Evolutionary conservation across 2,329 filamentous ascomycete species (phyloP), one percentile per base, ranked within the genome.

Genomic region (Ascochyta fabae): DNA sequence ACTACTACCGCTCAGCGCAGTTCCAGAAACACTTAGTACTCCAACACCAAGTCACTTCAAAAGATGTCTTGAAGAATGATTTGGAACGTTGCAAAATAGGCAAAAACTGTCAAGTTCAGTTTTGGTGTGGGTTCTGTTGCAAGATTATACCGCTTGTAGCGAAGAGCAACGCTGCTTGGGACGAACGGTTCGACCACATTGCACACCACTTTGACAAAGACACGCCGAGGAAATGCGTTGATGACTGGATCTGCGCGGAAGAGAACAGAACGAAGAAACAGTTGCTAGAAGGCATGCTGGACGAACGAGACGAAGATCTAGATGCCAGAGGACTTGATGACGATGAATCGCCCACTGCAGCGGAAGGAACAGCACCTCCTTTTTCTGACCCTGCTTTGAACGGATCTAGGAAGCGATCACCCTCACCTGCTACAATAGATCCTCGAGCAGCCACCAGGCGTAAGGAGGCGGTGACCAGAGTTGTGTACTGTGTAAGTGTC

Each of bases 71-170:
- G 4, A 22, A 83, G 1, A 64, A 71, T 1, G 82, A 80, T 53
- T 66, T 86, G 1, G 80, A 83, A 26, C 77, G 73, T 6, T 85
- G 84, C 61, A 84, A 84, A 6, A 84, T 91, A 26, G 88, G 88
- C 0, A 80, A 84, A 13, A 87, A 89, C 56, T 84, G 83, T 27
- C 85, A 88, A 61, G 76, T 78, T 2, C 80, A 83, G 6, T 96
- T 92, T 75, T 96, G 92, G 92, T 96, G 93, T 68, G 92, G 92
- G 0, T 96, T 96, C 71, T 96, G 92, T 71, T 68, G 77, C 15
- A 66, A 75, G 16, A 79, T 86, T 19, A 77, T 91, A 3, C 43
- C 78, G n/a, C 78, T 87, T 27, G 69, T 77, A 29, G 77, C 78
- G 22, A 76, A 77, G 31, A 80, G 83, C 4, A 71, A 80, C 1